phyloP scores from a whole-genome alignment of 306 rosid genomes.

The Quercus gilva region DNA sequence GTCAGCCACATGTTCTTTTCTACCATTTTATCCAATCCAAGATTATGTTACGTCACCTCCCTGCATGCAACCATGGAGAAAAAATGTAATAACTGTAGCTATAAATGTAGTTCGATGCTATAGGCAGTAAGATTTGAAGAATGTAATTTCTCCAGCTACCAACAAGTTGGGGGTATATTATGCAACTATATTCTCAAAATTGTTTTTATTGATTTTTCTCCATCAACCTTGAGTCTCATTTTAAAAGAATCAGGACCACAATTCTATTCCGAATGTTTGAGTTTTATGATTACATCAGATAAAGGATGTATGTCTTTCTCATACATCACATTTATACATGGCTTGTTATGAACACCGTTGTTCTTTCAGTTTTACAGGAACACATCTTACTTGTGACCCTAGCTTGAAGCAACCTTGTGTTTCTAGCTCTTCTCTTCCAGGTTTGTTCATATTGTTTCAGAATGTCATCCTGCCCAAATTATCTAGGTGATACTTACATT shows the following conservation, averaged over 20 bases:
- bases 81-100: neutral
- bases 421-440: constrained; percentile 60
- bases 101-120: neutral
- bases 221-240: neutral
- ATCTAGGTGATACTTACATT: neutral
- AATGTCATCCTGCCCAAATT: constrained; percentile 2
- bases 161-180: neutral
- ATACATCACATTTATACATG: neutral
- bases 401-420: constrained; percentile 68
- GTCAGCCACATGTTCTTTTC: too few species aligned
- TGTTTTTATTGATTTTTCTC: neutral
- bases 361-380: constrained; percentile 70
- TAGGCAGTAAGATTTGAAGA: neutral
- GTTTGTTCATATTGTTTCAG: constrained; percentile 33
- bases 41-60: too few species aligned
- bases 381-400: constrained; percentile 64
- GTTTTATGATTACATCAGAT: neutral
- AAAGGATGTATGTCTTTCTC: neutral
- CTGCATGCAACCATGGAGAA: too few species aligned
- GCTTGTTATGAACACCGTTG: neutral
- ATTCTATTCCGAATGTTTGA: neutral
- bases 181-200: neutral
- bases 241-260: neutral
- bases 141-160: neutral
- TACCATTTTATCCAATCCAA: too few species aligned